Base-by-base conservation (phyloP, 257 asterid genomes). In the Nicotiana obtusifolia region DNA sequence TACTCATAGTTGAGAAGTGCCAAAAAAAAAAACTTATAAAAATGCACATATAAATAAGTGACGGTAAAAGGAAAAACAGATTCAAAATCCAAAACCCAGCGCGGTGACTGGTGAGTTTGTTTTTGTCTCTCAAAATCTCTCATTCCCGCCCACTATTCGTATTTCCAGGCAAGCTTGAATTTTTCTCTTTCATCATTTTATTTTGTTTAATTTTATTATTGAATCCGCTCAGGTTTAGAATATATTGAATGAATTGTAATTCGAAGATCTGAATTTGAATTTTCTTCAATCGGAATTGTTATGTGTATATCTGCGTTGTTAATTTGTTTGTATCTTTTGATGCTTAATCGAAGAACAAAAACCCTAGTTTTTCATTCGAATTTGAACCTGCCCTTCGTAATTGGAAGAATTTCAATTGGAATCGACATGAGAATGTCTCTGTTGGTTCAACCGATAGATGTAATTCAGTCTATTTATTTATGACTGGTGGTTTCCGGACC, bases 111-210 rank as follows among this genome's bases (percentile, higher is more conserved):
- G 24, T 13, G 57, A 44, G 1, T 44, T 41, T 41, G 33, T n/a
- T 69, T 5, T 69, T 11, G 10, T 35, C 5, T 44, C 78, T 73
- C 24, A 75, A 75, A 75, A 75, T 24, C 7, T 22, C n/a, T 24
- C 62, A 75, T 75, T 75, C 80, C 80, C 80, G 62, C 80, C 13
- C 62, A 24, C 80, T 75, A 24, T 49, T 75, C 31, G 5, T 15
- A 75, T 49, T 37, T 24, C 79, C 62, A 49, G 62, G 62, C 33
- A 49, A 75, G 80, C 22, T 1, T 7, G 7, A 24, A 49, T 75
- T 75, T 49, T 49, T n/a, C 14, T 7, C 15, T 5, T 41, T 15
- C 8, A 14, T 49, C 13, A 24, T 15, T 47, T 47, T 24, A 14
- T 47, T 20, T 22, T 5, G 78, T 71, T 71, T 8, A 11, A 69